Conservation (phyloP, 176 grass and related monocot species). For the Coix lacrymajobi region DNA sequence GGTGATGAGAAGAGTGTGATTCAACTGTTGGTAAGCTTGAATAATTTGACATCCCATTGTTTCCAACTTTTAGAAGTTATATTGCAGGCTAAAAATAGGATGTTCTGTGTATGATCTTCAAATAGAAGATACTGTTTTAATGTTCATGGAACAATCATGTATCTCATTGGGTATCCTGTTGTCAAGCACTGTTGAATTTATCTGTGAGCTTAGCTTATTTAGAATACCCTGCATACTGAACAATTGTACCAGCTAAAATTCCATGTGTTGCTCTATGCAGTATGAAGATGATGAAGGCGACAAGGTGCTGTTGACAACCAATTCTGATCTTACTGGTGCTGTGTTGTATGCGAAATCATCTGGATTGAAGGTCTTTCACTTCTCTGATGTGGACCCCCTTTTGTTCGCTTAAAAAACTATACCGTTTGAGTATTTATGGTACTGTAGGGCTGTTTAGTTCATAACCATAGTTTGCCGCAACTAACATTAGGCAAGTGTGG, state of each 20-base stretch:
- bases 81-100: neutral
- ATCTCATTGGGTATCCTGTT: neutral
- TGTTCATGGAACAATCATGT: neutral
- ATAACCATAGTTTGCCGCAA: neutral
- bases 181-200: neutral
- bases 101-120: constrained; percentile 4
- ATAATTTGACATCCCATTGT: neutral
- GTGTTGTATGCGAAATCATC: constrained; percentile 64
- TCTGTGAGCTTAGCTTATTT: neutral
- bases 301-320: constrained; percentile 63
- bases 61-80: neutral
- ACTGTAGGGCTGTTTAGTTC: neutral
- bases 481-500: neutral
- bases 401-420: neutral
- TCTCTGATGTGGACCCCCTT: neutral
- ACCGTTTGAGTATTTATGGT: neutral
- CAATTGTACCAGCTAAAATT: neutral
- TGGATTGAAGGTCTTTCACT: constrained; percentile 64
- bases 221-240: neutral
- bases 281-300: constrained; percentile 98
- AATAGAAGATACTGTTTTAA: neutral
- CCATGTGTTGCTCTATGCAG: constrained; percentile 37
- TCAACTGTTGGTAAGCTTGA: constrained; percentile 75
- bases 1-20: constrained; percentile 33
- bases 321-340: constrained; percentile 72